phyloP scores from a whole-genome alignment of 305 asterid genomes.

The Fraxinus albicans region DNA sequence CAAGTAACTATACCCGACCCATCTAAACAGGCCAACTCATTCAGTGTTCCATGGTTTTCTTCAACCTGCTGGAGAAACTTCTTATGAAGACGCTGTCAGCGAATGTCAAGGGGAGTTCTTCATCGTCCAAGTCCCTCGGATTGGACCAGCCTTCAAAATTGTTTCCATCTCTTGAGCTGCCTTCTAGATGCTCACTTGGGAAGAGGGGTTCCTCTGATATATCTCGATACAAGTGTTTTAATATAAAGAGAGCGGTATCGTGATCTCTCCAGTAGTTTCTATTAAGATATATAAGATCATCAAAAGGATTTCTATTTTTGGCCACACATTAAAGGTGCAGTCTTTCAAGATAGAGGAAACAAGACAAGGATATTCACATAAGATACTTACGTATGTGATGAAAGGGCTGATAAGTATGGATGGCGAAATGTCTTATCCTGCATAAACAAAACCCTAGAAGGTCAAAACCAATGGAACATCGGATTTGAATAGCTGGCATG shows the following conservation, averaged over 20 bases:
- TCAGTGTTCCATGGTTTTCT: slow-evolving; percentile 32
- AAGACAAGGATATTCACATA: background rate
- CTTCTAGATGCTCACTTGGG: slow-evolving; percentile 22
- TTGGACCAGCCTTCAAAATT: slow-evolving; percentile 46
- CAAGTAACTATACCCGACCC: background rate
- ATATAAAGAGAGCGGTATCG: slow-evolving; percentile 89
- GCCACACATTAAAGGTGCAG: background rate
- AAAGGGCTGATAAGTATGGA: slow-evolving; percentile 85
- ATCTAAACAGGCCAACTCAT: background rate
- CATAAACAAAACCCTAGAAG: slow-evolving; percentile 20
- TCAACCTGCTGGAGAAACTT: slow-evolving; percentile 54
- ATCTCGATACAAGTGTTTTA: slow-evolving; percentile 80
- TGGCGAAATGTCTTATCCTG: slow-evolving; percentile 98
- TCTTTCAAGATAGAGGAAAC: background rate
- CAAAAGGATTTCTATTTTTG: background rate
- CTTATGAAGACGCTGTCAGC: slow-evolving; percentile 53
- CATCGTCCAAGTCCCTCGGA: slow-evolving; percentile 59
- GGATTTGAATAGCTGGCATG: background rate
- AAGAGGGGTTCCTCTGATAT: slow-evolving; percentile 61
- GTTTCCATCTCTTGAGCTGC: background rate
- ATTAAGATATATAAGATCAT: slow-evolving; percentile 6
- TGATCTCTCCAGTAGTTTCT: slow-evolving; percentile 94
- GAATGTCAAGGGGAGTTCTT: slow-evolving; percentile 83
- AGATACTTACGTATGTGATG: slow-evolving; percentile 82
- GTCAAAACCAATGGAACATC: slow-evolving; percentile 5